Base-by-base conservation (phyloP, 208 protist species). In the Kentomonas sorsogonicus region DNA sequence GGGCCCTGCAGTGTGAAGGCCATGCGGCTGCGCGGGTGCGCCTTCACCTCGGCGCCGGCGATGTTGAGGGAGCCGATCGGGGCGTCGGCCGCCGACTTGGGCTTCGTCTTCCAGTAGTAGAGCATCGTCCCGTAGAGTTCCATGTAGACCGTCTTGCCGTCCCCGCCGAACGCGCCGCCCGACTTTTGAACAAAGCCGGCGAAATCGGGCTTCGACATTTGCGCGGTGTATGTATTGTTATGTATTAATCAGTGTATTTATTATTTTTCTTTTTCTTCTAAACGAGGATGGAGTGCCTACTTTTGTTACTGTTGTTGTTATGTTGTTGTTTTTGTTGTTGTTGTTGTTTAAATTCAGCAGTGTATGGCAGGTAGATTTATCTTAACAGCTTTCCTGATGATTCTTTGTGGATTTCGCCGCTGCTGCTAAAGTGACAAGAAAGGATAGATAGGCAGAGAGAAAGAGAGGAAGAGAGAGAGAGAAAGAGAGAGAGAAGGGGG, bases 41-140 rank as follows among this genome's bases (percentile, higher is more conserved):
- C 70, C 22, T 50, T 22, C 16, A 76, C 30, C 0, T 63, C 61
- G 20, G 68, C 64, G 29, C 73, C 53, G 27, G 66, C 67, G 34
- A 93, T 55, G 38, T 93, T 72, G n/a, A 90, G 55, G 43, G 58
- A 33, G 20, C 47, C 46, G 10, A 48, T 31, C 26, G 59, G 59
- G 11, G 26, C 22, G n/a, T 66, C 62, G 10, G 64, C 56, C 5
- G 38, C 53, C 46, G 62, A 76, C 52, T 63, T 54, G 23, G 74
- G 72, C 63, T 77, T 79, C 10, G 46, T 66, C 33, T 62, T 65
- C 78, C 79, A 94, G 66, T 84, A 83, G 54, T 78, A 80, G 16
- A 94, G 47, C 53, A 77, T 83, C 0, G 60, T 26, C n/a, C 74
- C 76, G 11, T 69, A 62, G 13, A 94, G 53, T 43, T 85, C 84